These are phyloP conservation scores for Ploettnerulaceae sp. DNA, from an alignment of 2,329 filamentous ascomycete species.

Conservation along the genomic window DNA sequence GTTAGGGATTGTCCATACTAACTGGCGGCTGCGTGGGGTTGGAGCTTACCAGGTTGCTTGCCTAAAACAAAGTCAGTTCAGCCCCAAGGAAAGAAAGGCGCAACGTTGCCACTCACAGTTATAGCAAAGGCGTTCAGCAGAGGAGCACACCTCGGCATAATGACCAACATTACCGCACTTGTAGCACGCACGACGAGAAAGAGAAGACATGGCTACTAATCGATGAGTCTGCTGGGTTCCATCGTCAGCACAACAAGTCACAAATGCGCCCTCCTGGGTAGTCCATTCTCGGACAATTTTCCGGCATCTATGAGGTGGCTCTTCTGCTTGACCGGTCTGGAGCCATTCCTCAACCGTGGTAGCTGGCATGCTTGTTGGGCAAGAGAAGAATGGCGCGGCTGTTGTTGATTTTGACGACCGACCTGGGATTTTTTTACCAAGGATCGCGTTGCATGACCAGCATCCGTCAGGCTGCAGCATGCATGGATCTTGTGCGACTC, in stretches of 20 bases:
- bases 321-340: constrained; percentile 26
- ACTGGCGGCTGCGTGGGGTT: constrained; percentile 3
- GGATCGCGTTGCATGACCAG: constrained; percentile 31
- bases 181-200: constrained; percentile 72
- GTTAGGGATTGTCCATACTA: constrained; percentile 17
- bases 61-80: constrained; percentile 39
- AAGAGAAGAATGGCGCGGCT: constrained; percentile 5
- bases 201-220: constrained; percentile 60
- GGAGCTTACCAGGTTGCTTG: constrained; percentile 69
- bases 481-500: constrained; percentile 32
- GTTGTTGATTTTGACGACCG: constrained; percentile 21
- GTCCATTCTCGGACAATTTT: constrained; percentile 32
- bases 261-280: constrained; percentile 32
- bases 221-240: constrained; percentile 32
- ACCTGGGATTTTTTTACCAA: constrained; percentile 16
- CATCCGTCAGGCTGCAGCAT: constrained; percentile 32
- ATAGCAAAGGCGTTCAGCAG: constrained; percentile 97
- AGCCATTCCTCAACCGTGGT: constrained; percentile 35
- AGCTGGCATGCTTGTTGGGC: constrained; percentile 30
- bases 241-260: constrained; percentile 37
- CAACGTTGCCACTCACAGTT: constrained; percentile 66
- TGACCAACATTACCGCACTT: constrained; percentile 78
- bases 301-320: constrained; percentile 34
- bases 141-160: constrained; percentile 88
- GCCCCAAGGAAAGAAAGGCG: neutral